These are phyloP conservation scores for Ambrosiella xylebori DNA, from an alignment of 2,329 filamentous ascomycete genomes.

Conservation along the genomic window DNA sequence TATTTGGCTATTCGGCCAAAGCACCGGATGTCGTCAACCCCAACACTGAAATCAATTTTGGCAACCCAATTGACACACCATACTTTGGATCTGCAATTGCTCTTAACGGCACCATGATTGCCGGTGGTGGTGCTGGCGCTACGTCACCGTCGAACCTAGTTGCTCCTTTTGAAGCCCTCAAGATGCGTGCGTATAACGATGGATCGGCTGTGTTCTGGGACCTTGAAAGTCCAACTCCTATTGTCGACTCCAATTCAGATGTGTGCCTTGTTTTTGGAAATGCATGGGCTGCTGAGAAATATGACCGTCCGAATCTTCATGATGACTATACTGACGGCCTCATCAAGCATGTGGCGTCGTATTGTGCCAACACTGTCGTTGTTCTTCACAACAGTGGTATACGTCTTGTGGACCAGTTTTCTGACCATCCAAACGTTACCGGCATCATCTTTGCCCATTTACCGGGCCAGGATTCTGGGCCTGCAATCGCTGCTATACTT, in stretches of 20 bases:
- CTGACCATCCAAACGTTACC: constrained; percentile 46
- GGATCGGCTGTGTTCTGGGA: constrained; percentile 43
- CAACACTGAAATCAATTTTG: constrained; percentile 21
- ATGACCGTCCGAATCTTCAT: constrained; percentile 39
- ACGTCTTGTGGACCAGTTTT: constrained; percentile 41
- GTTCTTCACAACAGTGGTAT: constrained; percentile 47
- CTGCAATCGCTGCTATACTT: constrained; percentile 35
- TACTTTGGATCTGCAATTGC: constrained; percentile 25
- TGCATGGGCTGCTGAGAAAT: constrained; percentile 56
- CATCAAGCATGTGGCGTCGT: constrained; percentile 37
- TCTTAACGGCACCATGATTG: constrained; percentile 14
- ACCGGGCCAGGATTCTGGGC: constrained; percentile 45
- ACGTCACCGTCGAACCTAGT: constrained; percentile 30
- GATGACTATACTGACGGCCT: constrained; percentile 49
- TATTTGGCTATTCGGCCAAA: constrained; percentile 45
- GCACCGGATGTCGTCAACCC: constrained; percentile 28
- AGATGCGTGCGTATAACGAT: constrained; percentile 34
- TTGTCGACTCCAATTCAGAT: constrained; percentile 34
- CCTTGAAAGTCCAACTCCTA: constrained; percentile 30
- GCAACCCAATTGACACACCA: constrained; percentile 16
- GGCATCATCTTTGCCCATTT: constrained; percentile 46
- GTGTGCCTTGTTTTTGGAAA: constrained; percentile 54
- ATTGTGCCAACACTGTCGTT: constrained; percentile 46
- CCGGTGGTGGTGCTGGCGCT: constrained; percentile 32
- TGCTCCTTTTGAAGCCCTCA: constrained; percentile 38